These are phyloP conservation scores for Plasmodium adleri DNA, from an alignment of 169 alveolate genomes.

Conservation along the genomic window DNA sequence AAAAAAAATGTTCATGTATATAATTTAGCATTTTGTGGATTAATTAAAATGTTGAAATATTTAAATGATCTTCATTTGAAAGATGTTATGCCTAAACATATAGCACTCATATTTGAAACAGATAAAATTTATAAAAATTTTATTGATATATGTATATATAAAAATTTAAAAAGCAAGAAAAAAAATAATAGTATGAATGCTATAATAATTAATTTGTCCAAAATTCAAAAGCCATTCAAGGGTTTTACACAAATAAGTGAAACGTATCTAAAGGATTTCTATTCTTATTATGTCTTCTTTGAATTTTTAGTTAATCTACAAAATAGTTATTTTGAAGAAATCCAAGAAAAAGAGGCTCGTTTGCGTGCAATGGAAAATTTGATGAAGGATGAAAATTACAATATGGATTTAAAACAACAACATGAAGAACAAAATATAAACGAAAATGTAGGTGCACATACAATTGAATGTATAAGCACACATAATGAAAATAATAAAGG, in stretches of 20 bases:
- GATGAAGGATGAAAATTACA: not conserved
- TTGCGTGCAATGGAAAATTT: not conserved
- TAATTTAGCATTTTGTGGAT: conserved; percentile 66
- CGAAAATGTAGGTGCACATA: not conserved
- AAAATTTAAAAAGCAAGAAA: conserved; percentile 72
- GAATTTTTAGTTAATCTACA: conserved; percentile 71
- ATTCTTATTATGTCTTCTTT: conserved; percentile 42
- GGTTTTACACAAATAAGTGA: conserved; percentile 67
- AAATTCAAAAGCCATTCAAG: conserved; percentile 52
- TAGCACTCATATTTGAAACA: conserved; percentile 8
- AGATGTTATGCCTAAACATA: conserved; percentile 14
- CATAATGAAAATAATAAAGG: not conserved
- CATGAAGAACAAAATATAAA: not conserved
- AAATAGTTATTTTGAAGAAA: conserved; percentile 13
- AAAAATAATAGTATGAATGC: conserved; percentile 69
- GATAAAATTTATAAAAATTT: conserved; percentile 35
- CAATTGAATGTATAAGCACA: not conserved
- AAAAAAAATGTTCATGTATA: conserved; percentile 73
- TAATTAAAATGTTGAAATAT: conserved; percentile 43
- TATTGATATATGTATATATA: conserved; percentile 65
- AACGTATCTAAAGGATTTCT: conserved; percentile 37
- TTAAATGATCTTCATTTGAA: not conserved
- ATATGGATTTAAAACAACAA: not conserved
- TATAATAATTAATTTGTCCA: conserved; percentile 60
- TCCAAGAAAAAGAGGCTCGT: not conserved